Base-by-base conservation (phyloP, 1,139 yeast species). In the Saccharomycopsis hybrid region DNA sequence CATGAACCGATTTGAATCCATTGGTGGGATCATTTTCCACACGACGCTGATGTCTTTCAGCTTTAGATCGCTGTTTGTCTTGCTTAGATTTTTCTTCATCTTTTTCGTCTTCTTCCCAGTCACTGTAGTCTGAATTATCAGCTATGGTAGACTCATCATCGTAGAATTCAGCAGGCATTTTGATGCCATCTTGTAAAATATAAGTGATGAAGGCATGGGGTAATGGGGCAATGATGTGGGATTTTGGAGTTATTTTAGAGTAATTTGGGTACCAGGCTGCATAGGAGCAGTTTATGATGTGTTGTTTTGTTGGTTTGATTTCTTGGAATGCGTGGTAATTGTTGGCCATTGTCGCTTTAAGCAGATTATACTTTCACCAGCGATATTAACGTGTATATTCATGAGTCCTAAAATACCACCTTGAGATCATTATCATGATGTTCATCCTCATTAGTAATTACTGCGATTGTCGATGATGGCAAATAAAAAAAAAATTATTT, bases 101-200 rank as follows among this genome's bases (percentile, higher is more conserved):
- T 8, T 41, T 57, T 3, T 65, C 73, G 1, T 68, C 76, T 3
- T 72, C 77, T 38, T 78, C 83, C 86, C 90, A 84, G 58, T 82
- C 90, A 54, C 85, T 77, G 59, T 80, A 82, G 41, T 81, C 88
- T 54, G 78, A 79, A 51, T 80, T 84, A 49, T 82, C 80, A 51
- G 68, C 70, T 5, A 70, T 67, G 35, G 65, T 59, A n/a, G n/a
- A n/a, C 5, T 66, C 71, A 4, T 69, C 24, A 25, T 69, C 69
- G 40, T 68, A 68, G 7, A 70, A 69, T 24, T 68, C 71, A 3
- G 66, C 64, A 0, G 92, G 92, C 40, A 92, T 66, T 43, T 68
- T 70, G 44, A 92, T 86, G 27, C 95, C 92, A 57, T 92, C 98
- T 41, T 80, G 74, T 29, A 76, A 71, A 50, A 92, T 65, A 62